Percentiles rank a stretch among this genome's conserved stretches.
Conservation (phyloP, 2,329 filamentous ascomycete species). For the Talaromyces amestolkiae region DNA sequence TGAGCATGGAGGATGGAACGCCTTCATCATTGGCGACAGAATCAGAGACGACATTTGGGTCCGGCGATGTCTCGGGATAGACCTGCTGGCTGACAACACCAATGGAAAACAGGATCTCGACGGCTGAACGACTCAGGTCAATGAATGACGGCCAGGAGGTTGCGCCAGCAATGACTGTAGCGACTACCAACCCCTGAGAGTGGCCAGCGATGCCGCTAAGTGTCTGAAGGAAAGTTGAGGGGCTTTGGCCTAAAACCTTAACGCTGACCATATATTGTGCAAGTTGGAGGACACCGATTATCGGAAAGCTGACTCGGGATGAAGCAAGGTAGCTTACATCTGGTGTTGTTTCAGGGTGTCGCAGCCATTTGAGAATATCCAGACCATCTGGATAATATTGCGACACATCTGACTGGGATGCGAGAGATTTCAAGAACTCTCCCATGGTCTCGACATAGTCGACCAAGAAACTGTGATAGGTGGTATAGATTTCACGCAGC, state of each 20-base stretch:
- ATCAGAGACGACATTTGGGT: not conserved
- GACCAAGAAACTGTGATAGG: not conserved
- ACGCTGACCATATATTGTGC: conserved; percentile 94
- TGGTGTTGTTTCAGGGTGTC: conserved; percentile 81
- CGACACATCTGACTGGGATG: conserved; percentile 39
- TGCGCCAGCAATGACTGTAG: not conserved
- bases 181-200: not conserved
- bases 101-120: not conserved
- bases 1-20: not conserved
- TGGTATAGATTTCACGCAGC: not conserved
- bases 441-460: not conserved
- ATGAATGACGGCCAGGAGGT: not conserved
- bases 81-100: not conserved
- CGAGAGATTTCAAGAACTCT: not conserved
- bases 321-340: conserved; percentile 93
- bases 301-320: conserved; percentile 87
- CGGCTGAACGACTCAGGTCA: not conserved
- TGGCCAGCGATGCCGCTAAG: conserved; percentile 1
- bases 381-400: conserved; percentile 87
- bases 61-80: not conserved
- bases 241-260: conserved; percentile 83
- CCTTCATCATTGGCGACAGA: not conserved
- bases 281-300: conserved; percentile 93
- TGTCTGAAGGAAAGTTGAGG: conserved; percentile 68
- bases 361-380: conserved; percentile 90